Evolutionary conservation across 2,329 filamentous ascomycete species (phyloP).

Genomic region (Pyrenophora teres): DNA sequence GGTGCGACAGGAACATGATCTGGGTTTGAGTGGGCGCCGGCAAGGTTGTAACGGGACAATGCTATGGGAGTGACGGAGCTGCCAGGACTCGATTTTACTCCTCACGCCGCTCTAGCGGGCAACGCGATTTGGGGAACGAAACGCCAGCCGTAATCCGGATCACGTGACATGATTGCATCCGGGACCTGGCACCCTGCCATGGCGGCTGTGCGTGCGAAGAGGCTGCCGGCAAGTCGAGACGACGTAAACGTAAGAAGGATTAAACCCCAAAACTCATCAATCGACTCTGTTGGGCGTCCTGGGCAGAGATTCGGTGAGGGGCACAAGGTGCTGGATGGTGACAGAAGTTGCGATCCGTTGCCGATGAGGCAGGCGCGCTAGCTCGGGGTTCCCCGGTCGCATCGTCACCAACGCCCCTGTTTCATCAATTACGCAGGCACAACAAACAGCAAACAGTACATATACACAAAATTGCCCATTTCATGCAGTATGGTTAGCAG

Average conservation of each 20-base stretch:
- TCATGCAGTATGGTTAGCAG: too few species aligned
- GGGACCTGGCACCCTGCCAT: slow-evolving; percentile 4
- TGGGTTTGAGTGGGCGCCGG: slow-evolving; percentile 20
- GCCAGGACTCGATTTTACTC: slow-evolving; percentile 34
- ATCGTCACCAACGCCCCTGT: slow-evolving; percentile 13
- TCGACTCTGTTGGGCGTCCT: slow-evolving; percentile 4
- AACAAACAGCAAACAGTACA: background rate
- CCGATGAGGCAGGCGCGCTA: slow-evolving; percentile 22
- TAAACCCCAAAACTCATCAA: background rate
- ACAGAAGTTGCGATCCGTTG: slow-evolving; percentile 29
- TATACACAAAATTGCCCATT: too few species aligned
- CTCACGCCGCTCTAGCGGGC: slow-evolving; percentile 23
- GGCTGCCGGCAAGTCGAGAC: background rate
- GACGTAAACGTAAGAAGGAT: background rate
- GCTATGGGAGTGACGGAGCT: slow-evolving; percentile 30
- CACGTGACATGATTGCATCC: slow-evolving; percentile 20
- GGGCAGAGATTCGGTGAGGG: slow-evolving; percentile 24
- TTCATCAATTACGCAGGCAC: slow-evolving; percentile 1
- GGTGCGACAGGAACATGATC: slow-evolving; percentile 37
- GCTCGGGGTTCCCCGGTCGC: slow-evolving; percentile 17
- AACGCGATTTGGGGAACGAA: slow-evolving; percentile 12
- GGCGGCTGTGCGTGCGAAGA: slow-evolving; percentile 6
- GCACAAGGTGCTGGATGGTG: slow-evolving; percentile 26
- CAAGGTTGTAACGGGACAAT: slow-evolving; percentile 31
- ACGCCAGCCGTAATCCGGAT: slow-evolving; percentile 23